phyloP scores from a whole-genome alignment of 2,329 filamentous ascomycete species.

The Coniosporium tulheliwenetii region DNA sequence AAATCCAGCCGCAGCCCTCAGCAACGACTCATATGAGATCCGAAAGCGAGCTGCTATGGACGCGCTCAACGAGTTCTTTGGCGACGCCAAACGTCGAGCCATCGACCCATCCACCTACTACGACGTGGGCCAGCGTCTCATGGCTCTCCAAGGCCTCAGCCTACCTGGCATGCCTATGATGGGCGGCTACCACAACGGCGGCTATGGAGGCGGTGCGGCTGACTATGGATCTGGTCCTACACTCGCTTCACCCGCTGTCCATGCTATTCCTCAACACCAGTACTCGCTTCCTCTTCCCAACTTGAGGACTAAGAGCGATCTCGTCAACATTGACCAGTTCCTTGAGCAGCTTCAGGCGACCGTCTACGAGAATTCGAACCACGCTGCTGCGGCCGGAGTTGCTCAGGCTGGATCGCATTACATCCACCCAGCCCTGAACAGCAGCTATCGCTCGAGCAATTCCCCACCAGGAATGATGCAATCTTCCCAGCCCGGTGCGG shows the following conservation, averaged over 20 bases:
- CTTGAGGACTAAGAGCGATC: constrained; percentile 80
- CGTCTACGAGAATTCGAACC: constrained; percentile 82
- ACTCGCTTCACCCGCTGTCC: constrained; percentile 15
- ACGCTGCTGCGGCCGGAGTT: constrained; percentile 63
- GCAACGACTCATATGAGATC: constrained; percentile 52
- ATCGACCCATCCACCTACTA: constrained; percentile 83
- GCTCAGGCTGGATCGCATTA: constrained; percentile 60
- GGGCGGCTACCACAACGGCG: constrained; percentile 16
- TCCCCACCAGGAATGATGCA: constrained; percentile 30
- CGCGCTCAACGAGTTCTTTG: constrained; percentile 85
- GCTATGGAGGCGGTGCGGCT: constrained; percentile 8
- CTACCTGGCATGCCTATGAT: constrained; percentile 20
- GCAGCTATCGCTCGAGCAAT: constrained; percentile 42
- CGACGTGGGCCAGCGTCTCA: constrained; percentile 76
- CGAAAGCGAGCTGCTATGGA: constrained; percentile 65
- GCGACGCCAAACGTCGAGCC: constrained; percentile 77
- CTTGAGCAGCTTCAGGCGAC: constrained; percentile 93
- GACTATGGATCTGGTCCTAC: constrained; percentile 6
- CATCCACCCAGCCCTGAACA: constrained; percentile 33
- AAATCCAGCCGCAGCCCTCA: constrained; percentile 49
- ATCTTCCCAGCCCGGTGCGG: too few species aligned
- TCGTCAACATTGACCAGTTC: constrained; percentile 87
- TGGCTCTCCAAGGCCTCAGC: constrained; percentile 60
- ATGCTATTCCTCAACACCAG: constrained; percentile 50
- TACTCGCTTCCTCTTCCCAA: constrained; percentile 86